Percentiles rank a stretch among this genome's conserved stretches.
Conservation (phyloP, 2,329 filamentous ascomycete genomes). For the Zymoseptoria tritici region DNA sequence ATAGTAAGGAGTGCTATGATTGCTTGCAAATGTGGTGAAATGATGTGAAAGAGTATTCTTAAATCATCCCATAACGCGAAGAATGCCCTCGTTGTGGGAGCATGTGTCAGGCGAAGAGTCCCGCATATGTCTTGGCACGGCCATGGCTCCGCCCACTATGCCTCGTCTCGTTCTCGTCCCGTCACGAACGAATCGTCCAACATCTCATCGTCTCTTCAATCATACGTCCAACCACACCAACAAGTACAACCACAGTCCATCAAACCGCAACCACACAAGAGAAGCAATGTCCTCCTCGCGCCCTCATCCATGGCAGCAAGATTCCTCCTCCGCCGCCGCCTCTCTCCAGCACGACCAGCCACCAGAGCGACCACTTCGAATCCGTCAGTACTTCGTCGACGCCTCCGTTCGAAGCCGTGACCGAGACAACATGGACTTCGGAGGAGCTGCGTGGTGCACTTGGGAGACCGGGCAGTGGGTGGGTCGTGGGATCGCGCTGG, state of each 20-base stretch:
- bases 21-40: too few species aligned
- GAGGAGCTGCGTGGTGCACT: neutral
- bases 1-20: too few species aligned
- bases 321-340: too few species aligned
- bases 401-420: neutral
- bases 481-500: neutral
- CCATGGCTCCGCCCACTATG: too few species aligned
- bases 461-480: neutral
- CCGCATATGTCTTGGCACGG: too few species aligned
- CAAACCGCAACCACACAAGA: neutral
- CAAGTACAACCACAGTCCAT: neutral
- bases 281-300: neutral
- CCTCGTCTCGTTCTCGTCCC: too few species aligned
- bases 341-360: neutral
- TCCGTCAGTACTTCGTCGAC: neutral
- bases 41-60: too few species aligned
- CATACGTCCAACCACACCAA: neutral
- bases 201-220: neutral
- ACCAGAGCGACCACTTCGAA: neutral
- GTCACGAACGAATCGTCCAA: too few species aligned
- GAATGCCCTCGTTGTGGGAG: too few species aligned
- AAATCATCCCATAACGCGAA: too few species aligned
- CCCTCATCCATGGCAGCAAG: neutral
- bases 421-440: neutral
- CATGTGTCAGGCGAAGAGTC: too few species aligned